Conservation (phyloP, 1,284 basidiomycete species). For the Heliocybe sulcata region DNA sequence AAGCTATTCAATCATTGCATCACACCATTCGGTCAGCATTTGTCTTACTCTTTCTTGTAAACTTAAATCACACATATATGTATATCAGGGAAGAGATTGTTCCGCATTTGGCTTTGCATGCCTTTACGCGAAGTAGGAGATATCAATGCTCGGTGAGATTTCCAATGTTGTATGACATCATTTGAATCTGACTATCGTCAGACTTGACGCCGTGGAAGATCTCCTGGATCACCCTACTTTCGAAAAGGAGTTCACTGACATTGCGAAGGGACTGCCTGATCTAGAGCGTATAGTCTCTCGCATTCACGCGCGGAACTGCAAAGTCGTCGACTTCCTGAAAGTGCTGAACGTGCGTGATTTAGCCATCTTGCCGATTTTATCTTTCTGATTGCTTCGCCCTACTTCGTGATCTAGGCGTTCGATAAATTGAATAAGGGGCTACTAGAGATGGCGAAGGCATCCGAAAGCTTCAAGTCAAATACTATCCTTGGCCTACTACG, state of each 20-base stretch:
- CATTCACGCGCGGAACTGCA: constrained; percentile 87
- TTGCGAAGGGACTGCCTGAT: constrained; percentile 83
- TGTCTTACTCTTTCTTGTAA: constrained; percentile 1
- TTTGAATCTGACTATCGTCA: constrained; percentile 19
- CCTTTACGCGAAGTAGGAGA: constrained; percentile 75
- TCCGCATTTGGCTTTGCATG: constrained; percentile 91
- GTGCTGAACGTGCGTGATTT: constrained; percentile 61
- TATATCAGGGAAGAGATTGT: constrained; percentile 75
- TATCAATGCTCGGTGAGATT: constrained; percentile 79
- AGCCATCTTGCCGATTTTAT: background rate
- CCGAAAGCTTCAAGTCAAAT: constrained; percentile 70
- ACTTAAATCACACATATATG: constrained; percentile 4
- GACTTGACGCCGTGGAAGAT: constrained; percentile 89
- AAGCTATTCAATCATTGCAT: constrained; percentile 80
- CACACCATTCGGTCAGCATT: constrained; percentile 76
- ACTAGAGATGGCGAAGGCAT: constrained; percentile 50
- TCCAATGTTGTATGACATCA: constrained; percentile 4
- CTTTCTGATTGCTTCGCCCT: background rate
- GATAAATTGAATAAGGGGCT: constrained; percentile 65
- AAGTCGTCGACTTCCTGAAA: constrained; percentile 79
- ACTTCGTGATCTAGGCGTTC: constrained; percentile 54
- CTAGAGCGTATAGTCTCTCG: constrained; percentile 91
- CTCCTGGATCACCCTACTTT: constrained; percentile 75
- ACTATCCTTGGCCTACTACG: constrained; percentile 71
- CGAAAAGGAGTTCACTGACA: constrained; percentile 63